Conservation (phyloP, 2,329 filamentous ascomycete genomes). For the Verticillium tricorpus region DNA sequence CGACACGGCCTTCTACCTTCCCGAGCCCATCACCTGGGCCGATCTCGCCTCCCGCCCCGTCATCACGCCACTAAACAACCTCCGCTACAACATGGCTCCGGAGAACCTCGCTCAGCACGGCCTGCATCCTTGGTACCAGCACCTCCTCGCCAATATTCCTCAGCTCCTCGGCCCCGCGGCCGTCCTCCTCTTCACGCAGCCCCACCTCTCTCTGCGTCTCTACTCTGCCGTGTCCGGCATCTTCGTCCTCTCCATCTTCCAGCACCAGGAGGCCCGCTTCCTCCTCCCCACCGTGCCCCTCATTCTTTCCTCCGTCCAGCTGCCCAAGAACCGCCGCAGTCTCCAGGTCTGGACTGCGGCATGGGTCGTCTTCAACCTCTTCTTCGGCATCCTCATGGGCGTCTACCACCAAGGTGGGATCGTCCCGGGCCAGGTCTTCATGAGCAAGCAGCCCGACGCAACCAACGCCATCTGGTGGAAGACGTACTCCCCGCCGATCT, state of each 20-base stretch:
- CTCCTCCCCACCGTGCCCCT: constrained; percentile 70
- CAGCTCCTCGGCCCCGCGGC: constrained; percentile 68
- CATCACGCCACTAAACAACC: constrained; percentile 74
- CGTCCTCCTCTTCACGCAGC: constrained; percentile 53
- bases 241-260: constrained; percentile 66
- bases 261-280: constrained; percentile 78
- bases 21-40: constrained; percentile 58
- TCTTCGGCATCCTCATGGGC: constrained; percentile 71
- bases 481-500: constrained; percentile 76
- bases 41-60: constrained; percentile 61
- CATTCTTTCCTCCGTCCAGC: constrained; percentile 66
- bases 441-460: constrained; percentile 65
- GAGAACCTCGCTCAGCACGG: constrained; percentile 72
- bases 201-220: constrained; percentile 56
- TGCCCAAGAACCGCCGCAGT: constrained; percentile 52
- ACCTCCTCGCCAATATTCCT: constrained; percentile 66
- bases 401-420: constrained; percentile 77
- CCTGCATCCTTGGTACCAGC: constrained; percentile 74
- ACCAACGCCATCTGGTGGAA: constrained; percentile 79
- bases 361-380: constrained; percentile 67
- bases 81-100: constrained; percentile 67
- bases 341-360: constrained; percentile 50
- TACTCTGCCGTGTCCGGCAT: constrained; percentile 72
- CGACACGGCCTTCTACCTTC: constrained; percentile 80
- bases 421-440: constrained; percentile 69